phyloP scores from a whole-genome alignment of 306 rosid genomes.

The Lathyrus sativus region DNA sequence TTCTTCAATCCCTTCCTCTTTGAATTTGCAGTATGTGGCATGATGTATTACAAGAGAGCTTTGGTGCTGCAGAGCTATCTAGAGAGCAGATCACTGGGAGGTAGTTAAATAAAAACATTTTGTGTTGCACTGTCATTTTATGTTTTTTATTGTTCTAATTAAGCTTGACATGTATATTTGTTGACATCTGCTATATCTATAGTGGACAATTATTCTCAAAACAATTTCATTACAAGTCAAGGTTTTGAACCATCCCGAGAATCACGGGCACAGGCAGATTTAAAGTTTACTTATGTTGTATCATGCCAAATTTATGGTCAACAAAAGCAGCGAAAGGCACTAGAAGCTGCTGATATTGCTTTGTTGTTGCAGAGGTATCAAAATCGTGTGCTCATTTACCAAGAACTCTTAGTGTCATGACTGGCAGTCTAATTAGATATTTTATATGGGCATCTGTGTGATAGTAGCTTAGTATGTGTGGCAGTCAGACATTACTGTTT shows the following conservation, averaged over 20 bases:
- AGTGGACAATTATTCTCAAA: slow-evolving; percentile 66
- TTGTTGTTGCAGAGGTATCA: slow-evolving; percentile 85
- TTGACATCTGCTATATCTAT: slow-evolving; percentile 33
- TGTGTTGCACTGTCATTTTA: slow-evolving; percentile 11
- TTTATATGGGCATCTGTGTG: slow-evolving; percentile 10
- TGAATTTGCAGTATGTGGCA: slow-evolving; percentile 83
- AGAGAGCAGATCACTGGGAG: slow-evolving; percentile 79
- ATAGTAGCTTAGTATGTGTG: slow-evolving; percentile 11
- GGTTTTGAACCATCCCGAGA: slow-evolving; percentile 85
- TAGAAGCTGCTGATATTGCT: slow-evolving; percentile 92
- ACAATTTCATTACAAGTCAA: slow-evolving; percentile 57
- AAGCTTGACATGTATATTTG: slow-evolving; percentile 29
- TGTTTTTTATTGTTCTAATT: slow-evolving; percentile 1
- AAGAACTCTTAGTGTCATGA: not conserved
- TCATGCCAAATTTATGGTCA: slow-evolving; percentile 99
- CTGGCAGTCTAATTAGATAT: not conserved
- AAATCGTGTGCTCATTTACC: not conserved
- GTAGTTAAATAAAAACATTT: slow-evolving; percentile 47
- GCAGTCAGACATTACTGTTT: not conserved
- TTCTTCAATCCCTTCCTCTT: slow-evolving; percentile 24
- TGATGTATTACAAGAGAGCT: slow-evolving; percentile 99
- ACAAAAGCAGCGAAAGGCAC: slow-evolving; percentile 75
- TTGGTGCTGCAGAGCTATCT: slow-evolving; percentile 90
- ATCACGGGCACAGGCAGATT: slow-evolving; percentile 92
- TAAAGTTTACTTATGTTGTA: slow-evolving; percentile 93